Percentiles rank a stretch among this genome's conserved stretches.
Conservation (phyloP, 306 rosid species). For the Rosa persica region DNA sequence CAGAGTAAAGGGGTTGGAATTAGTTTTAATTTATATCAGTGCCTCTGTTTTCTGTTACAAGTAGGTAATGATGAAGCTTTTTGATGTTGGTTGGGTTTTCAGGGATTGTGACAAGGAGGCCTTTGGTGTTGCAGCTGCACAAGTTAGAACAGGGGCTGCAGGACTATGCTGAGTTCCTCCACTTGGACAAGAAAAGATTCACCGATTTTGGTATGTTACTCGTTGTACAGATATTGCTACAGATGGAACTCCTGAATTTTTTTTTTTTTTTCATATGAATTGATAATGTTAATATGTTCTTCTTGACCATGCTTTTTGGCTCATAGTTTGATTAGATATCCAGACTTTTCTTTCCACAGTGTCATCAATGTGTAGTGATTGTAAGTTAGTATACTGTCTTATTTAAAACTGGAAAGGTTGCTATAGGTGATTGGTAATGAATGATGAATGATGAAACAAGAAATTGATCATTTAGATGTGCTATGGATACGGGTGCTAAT, state of each 20-base stretch:
- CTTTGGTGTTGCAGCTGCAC: slow-evolving; percentile 82
- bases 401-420: not conserved
- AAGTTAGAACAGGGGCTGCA: slow-evolving; percentile 50
- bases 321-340: not conserved
- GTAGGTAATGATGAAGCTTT: not conserved
- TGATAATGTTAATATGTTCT: not conserved
- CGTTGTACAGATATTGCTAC: not conserved
- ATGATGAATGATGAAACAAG: not conserved
- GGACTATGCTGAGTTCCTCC: slow-evolving; percentile 82
- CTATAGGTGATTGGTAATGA: not conserved
- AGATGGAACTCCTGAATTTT: not conserved
- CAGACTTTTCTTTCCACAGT: not conserved
- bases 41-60: not conserved
- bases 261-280: not conserved
- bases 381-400: not conserved
- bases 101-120: slow-evolving; percentile 97
- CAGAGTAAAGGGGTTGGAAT: not conserved
- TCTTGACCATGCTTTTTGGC: not conserved
- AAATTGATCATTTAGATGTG: not conserved
- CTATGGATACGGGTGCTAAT: not conserved
- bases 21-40: not conserved
- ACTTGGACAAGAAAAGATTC: slow-evolving; percentile 60
- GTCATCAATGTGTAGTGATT: not conserved
- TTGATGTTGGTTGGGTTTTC: slow-evolving; percentile 27
- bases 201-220: slow-evolving; percentile 63